Percentiles rank a stretch among this genome's conserved stretches.
Evolutionary conservation across 768 basidiomycete species (phyloP).

Genomic region (Pleurotus ostreatus): DNA sequence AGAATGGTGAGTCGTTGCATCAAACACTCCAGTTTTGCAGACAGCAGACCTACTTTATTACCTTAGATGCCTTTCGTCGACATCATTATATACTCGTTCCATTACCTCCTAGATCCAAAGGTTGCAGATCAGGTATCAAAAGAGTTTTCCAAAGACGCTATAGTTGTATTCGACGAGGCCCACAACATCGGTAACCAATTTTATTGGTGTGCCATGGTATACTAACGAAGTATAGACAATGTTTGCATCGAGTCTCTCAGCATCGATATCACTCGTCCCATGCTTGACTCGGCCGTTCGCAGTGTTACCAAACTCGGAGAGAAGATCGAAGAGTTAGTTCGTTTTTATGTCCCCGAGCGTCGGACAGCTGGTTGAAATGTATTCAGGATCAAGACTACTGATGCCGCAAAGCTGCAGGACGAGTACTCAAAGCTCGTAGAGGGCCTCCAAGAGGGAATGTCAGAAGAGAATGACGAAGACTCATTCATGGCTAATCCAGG

Average conservation of each 20-base stretch:
- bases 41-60: too few relatives aligned
- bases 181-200: conserved; percentile 86
- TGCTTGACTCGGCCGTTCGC: conserved; percentile 91
- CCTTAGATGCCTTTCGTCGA: conserved; percentile 90
- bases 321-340: conserved; percentile 87
- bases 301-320: conserved; percentile 85
- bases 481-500: conserved; percentile 87
- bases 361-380: not conserved
- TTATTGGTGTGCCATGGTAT: not conserved
- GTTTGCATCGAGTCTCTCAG: conserved; percentile 98
- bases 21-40: not conserved
- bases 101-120: conserved; percentile 97
- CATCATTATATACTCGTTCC: conserved; percentile 98
- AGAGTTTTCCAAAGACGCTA: conserved; percentile 95
- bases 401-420: conserved; percentile 91
- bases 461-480: conserved; percentile 64
- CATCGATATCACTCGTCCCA: conserved; percentile 94
- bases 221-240: conserved; percentile 61
- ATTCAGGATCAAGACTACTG: conserved; percentile 87
- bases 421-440: conserved; percentile 96
- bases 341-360: not conserved
- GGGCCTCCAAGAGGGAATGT: conserved; percentile 76
- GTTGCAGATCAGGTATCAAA: conserved; percentile 99
- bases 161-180: conserved; percentile 98
- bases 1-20: conserved; percentile 65